These are phyloP conservation scores for Ceratorhiza oryzae-sativae DNA, from an alignment of 1,284 basidiomycete species.

Conservation along the genomic window DNA sequence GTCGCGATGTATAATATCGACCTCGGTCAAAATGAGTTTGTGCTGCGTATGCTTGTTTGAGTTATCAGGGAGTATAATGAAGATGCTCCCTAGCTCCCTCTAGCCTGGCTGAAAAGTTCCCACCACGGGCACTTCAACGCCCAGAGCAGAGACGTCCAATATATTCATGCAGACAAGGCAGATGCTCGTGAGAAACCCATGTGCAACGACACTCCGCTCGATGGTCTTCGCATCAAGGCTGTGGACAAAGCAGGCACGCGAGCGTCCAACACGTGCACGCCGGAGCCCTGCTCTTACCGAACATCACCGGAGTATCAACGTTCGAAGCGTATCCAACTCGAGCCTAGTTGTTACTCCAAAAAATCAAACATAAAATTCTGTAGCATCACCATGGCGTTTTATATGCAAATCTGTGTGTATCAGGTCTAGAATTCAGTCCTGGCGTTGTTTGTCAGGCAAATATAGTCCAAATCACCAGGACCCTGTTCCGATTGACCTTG, in stretches of 20 bases:
- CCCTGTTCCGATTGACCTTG: not conserved
- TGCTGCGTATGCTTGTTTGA: not conserved
- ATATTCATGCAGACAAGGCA: not conserved
- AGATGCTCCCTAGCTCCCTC: not conserved
- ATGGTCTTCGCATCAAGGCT: not conserved
- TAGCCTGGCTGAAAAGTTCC: not conserved
- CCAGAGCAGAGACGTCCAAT: not conserved
- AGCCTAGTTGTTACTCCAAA: conserved; percentile 8
- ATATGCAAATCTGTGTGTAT: not conserved
- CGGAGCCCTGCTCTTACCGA: not conserved
- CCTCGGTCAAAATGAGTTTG: not conserved
- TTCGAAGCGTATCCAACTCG: conserved; percentile 15
- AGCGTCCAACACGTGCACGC: conserved; percentile 2
- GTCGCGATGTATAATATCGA: not conserved
- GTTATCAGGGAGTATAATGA: not conserved
- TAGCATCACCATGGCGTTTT: not conserved
- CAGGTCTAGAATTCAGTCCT: not conserved
- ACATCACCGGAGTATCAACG: conserved; percentile 7
- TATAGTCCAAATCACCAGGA: conserved; percentile 2
- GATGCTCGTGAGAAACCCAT: not conserved
- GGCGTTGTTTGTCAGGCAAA: not conserved
- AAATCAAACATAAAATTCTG: not conserved
- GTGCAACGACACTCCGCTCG: not conserved
- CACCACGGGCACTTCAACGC: not conserved
- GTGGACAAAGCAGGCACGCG: conserved; percentile 23